Conservation (phyloP, 495 filamentous ascomycete genomes). For the Cryomyces antarcticus region DNA sequence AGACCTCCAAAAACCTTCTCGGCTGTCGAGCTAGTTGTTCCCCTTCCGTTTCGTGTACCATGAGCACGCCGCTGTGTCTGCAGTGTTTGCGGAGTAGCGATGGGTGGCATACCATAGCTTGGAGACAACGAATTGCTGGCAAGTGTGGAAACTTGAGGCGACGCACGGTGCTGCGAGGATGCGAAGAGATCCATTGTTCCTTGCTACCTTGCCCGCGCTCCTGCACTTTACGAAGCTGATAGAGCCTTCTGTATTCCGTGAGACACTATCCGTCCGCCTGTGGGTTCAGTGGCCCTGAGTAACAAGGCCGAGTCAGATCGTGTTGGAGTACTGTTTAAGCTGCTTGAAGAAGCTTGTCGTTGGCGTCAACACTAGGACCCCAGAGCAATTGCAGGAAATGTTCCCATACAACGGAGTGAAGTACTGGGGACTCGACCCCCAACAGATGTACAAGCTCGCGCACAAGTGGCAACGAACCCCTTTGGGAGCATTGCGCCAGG, state of each 20-base stretch:
- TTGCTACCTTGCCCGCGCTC: too few relatives aligned
- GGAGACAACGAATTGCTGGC: too few relatives aligned
- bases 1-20: too few relatives aligned
- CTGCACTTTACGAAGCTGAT: too few relatives aligned
- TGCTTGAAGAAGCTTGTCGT: background rate
- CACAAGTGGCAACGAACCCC: constrained; percentile 4
- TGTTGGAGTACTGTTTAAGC: background rate
- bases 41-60: too few relatives aligned
- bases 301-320: background rate
- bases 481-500: background rate
- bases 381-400: constrained; percentile 6
- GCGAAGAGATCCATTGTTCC: too few relatives aligned
- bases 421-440: constrained; percentile 2
- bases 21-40: too few relatives aligned
- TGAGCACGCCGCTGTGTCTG: too few relatives aligned
- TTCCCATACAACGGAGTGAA: constrained; percentile 9
- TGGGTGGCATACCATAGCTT: too few relatives aligned
- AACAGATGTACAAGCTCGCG: constrained; percentile 6
- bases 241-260: background rate
- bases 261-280: background rate
- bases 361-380: background rate
- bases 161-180: too few relatives aligned
- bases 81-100: too few relatives aligned
- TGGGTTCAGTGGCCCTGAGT: background rate
- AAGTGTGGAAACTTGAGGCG: too few relatives aligned